Evolutionary conservation across 2,329 filamentous ascomycete species (phyloP).

Genomic region (Sporothrix mexicana): DNA sequence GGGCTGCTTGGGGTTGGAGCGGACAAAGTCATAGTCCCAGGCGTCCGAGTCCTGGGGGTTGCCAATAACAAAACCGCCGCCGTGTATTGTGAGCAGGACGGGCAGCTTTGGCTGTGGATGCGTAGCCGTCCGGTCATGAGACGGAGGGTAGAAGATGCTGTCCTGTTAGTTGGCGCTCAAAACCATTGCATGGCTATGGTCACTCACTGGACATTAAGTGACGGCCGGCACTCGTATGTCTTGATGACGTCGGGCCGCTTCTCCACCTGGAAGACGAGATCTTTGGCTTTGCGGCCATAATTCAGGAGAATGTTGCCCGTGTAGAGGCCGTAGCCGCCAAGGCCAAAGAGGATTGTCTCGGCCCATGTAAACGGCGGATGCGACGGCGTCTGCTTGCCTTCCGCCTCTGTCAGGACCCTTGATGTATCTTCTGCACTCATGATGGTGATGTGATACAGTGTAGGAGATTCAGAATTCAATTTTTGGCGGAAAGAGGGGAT

Average conservation of each 20-base stretch:
- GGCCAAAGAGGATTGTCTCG: background rate
- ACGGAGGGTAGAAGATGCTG: slow-evolving; percentile 51
- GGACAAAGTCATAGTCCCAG: slow-evolving; percentile 54
- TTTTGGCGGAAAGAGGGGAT: too few relatives aligned
- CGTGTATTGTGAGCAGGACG: slow-evolving; percentile 57
- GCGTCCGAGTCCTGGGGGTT: slow-evolving; percentile 52
- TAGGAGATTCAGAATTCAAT: background rate
- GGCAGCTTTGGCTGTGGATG: slow-evolving; percentile 44
- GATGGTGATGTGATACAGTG: background rate
- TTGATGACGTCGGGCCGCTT: slow-evolving; percentile 36
- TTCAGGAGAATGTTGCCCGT: slow-evolving; percentile 24
- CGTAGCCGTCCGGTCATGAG: slow-evolving; percentile 42
- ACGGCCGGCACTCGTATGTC: slow-evolving; percentile 38
- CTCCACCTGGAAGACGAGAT: background rate
- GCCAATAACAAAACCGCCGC: slow-evolving; percentile 57
- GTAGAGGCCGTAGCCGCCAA: slow-evolving; percentile 32
- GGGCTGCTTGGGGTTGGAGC: slow-evolving; percentile 43
- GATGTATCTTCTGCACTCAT: background rate
- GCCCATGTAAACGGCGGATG: slow-evolving; percentile 29
- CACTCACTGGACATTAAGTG: slow-evolving; percentile 31
- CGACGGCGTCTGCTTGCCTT: background rate
- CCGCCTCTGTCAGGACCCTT: background rate
- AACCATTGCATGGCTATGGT: too few relatives aligned
- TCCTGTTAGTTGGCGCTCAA: background rate
- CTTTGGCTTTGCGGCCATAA: background rate